Evolutionary conservation across 2,329 filamentous ascomycete species (phyloP).

Genomic region (Ophiocordyceps camponoti-rufipedis): DNA sequence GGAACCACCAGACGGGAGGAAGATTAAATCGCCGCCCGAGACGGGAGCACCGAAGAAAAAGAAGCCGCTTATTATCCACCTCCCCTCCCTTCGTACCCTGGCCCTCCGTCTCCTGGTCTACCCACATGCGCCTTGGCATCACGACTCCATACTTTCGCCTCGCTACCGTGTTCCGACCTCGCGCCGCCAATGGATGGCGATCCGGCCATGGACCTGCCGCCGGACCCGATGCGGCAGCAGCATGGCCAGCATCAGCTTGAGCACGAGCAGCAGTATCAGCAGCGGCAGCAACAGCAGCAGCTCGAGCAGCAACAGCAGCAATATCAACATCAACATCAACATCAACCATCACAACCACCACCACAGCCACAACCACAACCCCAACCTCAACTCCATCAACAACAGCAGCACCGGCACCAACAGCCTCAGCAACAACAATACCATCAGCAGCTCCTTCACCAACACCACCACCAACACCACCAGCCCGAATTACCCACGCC

Average conservation of each 20-base stretch:
- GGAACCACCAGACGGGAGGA: background rate
- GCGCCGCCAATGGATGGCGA: conserved; percentile 1
- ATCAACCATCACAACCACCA: no score
- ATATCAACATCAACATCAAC: no score
- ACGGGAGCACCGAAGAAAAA: no score
- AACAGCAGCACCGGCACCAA: background rate
- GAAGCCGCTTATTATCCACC: background rate
- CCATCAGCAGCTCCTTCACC: background rate
- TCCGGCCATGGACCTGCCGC: background rate
- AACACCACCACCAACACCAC: background rate
- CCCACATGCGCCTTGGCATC: background rate
- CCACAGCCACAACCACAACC: no score
- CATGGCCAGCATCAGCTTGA: background rate
- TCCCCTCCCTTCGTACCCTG: background rate
- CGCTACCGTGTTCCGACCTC: background rate
- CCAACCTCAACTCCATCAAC: no score
- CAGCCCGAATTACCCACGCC: conserved; percentile 1
- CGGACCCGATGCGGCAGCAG: conserved; percentile 1
- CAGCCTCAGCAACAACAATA: background rate
- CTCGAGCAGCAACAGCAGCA: no score
- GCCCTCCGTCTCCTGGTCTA: background rate
- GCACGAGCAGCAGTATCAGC: background rate
- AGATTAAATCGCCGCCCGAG: background rate
- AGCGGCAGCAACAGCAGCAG: background rate
- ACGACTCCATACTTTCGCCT: background rate